Percentiles rank a stretch among this genome's conserved stretches.
Conservation (phyloP, 345 rosid species). For the Populus deltoides region DNA sequence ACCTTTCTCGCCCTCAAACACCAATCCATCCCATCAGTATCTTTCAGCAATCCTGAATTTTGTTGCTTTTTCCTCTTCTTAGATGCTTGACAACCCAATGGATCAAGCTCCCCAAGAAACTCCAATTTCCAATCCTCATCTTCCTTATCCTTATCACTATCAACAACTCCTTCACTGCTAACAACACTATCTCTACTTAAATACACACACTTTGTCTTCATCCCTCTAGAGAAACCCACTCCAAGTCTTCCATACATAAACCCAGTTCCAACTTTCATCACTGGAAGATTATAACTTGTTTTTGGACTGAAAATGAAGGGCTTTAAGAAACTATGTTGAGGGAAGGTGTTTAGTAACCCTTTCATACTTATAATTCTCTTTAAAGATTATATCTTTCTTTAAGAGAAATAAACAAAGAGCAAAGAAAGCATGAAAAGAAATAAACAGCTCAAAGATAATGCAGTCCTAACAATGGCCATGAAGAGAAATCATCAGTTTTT, state of each 20-base stretch:
- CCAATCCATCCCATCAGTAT: conserved; percentile 85
- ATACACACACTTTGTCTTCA: conserved; percentile 18
- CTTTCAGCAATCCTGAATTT: conserved; percentile 45
- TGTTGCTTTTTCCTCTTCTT: conserved; percentile 55
- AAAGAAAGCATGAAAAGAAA: neutral
- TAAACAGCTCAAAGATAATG: neutral
- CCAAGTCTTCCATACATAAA: conserved; percentile 8
- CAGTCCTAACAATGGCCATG: neutral
- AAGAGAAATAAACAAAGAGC: neutral
- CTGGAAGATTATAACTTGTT: conserved; percentile 20
- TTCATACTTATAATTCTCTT: conserved; percentile 29
- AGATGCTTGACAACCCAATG: conserved; percentile 54
- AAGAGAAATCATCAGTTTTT: neutral
- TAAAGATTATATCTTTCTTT: neutral
- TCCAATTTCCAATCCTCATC: conserved; percentile 67
- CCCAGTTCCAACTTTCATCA: conserved; percentile 29
- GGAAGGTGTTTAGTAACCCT: conserved; percentile 35
- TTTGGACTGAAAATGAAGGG: conserved; percentile 32
- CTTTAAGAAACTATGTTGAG: conserved; percentile 29
- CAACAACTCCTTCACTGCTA: conserved; percentile 13
- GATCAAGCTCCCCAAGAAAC: conserved; percentile 70
- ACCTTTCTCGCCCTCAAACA: conserved; percentile 73
- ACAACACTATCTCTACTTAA: conserved; percentile 18
- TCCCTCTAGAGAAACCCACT: conserved; percentile 16
- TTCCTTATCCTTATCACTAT: conserved; percentile 22